These are phyloP conservation scores for Lactuca sativa DNA, from an alignment of 129 eudicot genomes.

Conservation along the genomic window DNA sequence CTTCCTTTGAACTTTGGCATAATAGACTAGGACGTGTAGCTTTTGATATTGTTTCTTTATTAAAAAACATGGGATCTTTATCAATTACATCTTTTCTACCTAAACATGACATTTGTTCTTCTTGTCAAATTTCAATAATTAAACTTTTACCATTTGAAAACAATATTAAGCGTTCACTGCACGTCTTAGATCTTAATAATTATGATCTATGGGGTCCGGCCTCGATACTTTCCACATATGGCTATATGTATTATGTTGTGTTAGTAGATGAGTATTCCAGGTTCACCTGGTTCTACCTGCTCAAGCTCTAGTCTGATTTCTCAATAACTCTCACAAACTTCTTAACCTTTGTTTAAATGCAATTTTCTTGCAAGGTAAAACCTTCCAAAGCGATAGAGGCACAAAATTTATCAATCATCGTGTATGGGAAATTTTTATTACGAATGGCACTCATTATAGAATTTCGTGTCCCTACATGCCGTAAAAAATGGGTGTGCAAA, in stretches of 20 bases:
- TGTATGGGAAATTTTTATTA: not conserved
- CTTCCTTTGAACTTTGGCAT: constrained; percentile 1
- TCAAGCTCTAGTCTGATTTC: not conserved
- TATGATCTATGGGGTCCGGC: not conserved
- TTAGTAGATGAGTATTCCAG: not conserved
- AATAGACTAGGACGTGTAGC: not conserved
- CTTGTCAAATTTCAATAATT: not conserved
- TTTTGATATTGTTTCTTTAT: not conserved
- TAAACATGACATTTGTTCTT: not conserved
- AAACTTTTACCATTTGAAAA: not conserved
- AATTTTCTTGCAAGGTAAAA: too few relatives aligned
- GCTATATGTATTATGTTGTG: constrained; percentile 1
- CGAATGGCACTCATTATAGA: not conserved
- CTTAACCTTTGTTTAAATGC: not conserved
- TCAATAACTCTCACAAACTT: not conserved
- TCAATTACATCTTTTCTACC: not conserved
- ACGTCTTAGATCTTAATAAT: not conserved
- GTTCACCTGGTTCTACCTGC: not conserved
- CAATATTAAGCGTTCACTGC: not conserved
- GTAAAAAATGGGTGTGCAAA: not conserved
- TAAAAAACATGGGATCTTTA: not conserved
- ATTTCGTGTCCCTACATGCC: not conserved
- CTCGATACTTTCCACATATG: not conserved
- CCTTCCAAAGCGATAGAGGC: not conserved
- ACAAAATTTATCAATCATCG: not conserved